phyloP scores from a whole-genome alignment of 352 stramenopile species.

The Phytophthora constricta region DNA sequence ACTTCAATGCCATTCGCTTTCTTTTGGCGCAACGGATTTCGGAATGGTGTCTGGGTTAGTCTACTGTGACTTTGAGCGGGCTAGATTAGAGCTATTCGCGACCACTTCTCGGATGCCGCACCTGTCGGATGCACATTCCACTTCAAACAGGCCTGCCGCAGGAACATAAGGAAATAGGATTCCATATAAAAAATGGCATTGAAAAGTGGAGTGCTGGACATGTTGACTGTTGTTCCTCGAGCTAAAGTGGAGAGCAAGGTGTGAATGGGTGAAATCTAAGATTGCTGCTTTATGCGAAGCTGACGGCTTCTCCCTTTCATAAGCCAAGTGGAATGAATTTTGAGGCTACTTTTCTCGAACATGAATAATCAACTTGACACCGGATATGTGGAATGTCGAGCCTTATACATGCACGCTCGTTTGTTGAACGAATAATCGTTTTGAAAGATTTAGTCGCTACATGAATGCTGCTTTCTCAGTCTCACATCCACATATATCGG shows the following conservation, averaged over 20 bases:
- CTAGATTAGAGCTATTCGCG: conserved; percentile 13
- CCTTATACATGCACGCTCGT: neutral
- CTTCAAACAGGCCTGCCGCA: conserved; percentile 13
- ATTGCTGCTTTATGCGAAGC: neutral
- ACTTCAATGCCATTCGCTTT: conserved; percentile 23
- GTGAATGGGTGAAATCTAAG: conserved; percentile 5
- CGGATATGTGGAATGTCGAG: conserved; percentile 8
- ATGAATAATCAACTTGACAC: neutral
- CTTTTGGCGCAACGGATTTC: conserved; percentile 11
- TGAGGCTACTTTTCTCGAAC: conserved; percentile 11
- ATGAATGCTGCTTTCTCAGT: conserved; percentile 21
- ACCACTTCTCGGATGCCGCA: conserved; percentile 16
- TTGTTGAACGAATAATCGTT: conserved; percentile 16
- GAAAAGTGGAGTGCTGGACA: conserved; percentile 12
- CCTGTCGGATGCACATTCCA: conserved; percentile 29
- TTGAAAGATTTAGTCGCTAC: conserved; percentile 30
- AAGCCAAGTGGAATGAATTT: conserved; percentile 1
- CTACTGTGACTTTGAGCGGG: conserved; percentile 27
- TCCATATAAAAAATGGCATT: neutral
- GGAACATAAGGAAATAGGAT: conserved; percentile 18
- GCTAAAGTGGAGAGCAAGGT: conserved; percentile 6
- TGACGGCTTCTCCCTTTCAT: too few relatives aligned
- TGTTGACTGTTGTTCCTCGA: conserved; percentile 12
- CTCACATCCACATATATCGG: conserved; percentile 12
- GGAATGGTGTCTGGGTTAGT: conserved; percentile 11